Evolutionary conservation across 1,284 basidiomycete genomes (phyloP).

Genomic region (Meira miltonrushii): DNA sequence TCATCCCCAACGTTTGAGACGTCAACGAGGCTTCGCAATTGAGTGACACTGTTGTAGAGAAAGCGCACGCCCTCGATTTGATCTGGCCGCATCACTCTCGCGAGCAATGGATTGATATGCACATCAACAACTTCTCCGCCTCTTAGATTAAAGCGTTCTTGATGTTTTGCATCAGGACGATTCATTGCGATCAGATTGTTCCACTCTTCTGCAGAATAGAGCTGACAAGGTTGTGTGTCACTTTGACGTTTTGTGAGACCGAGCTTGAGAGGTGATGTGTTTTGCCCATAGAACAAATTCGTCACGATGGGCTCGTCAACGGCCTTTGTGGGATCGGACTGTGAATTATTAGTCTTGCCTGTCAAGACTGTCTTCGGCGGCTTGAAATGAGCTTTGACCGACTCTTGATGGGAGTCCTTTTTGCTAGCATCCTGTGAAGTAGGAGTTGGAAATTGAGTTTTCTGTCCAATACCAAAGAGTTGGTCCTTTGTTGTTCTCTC

Average conservation of each 20-base stretch:
- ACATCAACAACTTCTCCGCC: constrained; percentile 57
- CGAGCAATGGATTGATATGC: constrained; percentile 83
- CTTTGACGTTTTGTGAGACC: neutral
- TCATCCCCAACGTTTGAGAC: neutral
- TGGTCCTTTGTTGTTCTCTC: neutral
- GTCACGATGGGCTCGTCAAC: neutral
- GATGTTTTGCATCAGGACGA: constrained; percentile 66
- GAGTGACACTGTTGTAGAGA: constrained; percentile 88
- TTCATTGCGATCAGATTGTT: constrained; percentile 60
- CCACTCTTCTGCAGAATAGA: neutral
- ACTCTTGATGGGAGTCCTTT: no score
- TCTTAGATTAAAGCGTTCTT: constrained; percentile 63
- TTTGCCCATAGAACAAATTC: neutral
- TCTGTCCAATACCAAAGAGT: no score
- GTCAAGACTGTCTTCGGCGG: no score
- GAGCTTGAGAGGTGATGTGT: neutral
- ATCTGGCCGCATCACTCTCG: constrained; percentile 87
- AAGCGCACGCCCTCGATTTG: constrained; percentile 99
- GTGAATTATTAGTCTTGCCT: no score
- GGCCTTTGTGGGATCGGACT: no score
- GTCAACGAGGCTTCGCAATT: constrained; percentile 60
- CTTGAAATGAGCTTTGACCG: no score
- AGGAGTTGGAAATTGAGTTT: no score
- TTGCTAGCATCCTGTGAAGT: no score
- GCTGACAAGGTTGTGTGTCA: neutral